A percentile compares a stretch with the other conserved stretches of the same genome.
Conservation (phyloP, 2,329 filamentous ascomycete genomes). For the Sclerotinia glacialis region DNA sequence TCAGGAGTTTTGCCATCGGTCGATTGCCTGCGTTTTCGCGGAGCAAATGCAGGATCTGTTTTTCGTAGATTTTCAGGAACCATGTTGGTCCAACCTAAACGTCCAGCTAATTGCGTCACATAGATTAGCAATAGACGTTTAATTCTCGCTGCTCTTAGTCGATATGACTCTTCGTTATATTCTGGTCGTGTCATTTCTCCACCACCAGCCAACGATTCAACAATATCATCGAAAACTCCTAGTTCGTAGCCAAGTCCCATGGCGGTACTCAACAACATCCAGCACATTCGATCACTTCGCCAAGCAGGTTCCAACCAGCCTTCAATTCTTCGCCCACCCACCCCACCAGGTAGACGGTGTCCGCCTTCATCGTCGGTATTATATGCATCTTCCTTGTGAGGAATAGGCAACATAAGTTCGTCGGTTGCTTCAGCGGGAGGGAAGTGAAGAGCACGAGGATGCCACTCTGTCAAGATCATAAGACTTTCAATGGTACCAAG, state of each 20-base stretch:
- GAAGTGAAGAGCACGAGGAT: conserved; percentile 90
- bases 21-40: conserved; percentile 42
- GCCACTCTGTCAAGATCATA: conserved; percentile 94
- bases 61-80: conserved; percentile 66
- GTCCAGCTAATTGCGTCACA: conserved; percentile 87
- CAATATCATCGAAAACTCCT: conserved; percentile 90
- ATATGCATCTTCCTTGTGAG: conserved; percentile 47
- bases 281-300: conserved; percentile 93
- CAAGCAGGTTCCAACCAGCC: conserved; percentile 96
- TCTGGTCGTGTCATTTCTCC: conserved; percentile 59
- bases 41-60: conserved; percentile 54
- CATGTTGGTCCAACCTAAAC: conserved; percentile 91
- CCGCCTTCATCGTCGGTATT: conserved; percentile 47
- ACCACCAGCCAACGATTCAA: conserved; percentile 61
- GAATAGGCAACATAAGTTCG: conserved; percentile 63
- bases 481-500: conserved; percentile 92
- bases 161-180: conserved; percentile 73
- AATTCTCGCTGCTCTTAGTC: conserved; percentile 75
- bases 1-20: conserved; percentile 59
- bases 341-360: conserved; percentile 48
- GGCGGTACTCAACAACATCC: conserved; percentile 93
- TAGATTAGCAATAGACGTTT: conserved; percentile 87
- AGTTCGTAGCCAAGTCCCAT: conserved; percentile 90
- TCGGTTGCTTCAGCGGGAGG: conserved; percentile 75
- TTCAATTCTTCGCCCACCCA: conserved; percentile 81